Percentiles rank a stretch among this genome's conserved stretches.
Evolutionary conservation across 1,284 basidiomycete genomes (phyloP).

Genomic region (Pseudozyma flocculosa): DNA sequence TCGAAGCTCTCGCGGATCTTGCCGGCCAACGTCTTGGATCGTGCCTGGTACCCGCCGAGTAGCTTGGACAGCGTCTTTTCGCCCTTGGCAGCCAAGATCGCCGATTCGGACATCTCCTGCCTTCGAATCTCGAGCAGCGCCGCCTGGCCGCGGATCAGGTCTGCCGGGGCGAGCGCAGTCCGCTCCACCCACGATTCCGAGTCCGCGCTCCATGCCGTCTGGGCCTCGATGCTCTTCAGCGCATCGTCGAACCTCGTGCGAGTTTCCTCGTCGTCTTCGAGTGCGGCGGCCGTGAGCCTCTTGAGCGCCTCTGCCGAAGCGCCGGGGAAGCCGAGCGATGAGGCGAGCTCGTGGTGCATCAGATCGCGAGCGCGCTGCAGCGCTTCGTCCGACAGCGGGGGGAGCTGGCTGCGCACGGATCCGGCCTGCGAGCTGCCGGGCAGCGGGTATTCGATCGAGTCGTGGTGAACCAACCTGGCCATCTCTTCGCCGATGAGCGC

Average conservation of each 20-base stretch:
- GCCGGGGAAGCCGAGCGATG: slow-evolving; percentile 77
- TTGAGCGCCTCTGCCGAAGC: slow-evolving; percentile 76
- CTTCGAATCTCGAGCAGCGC: slow-evolving; percentile 68
- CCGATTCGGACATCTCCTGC: slow-evolving; percentile 78
- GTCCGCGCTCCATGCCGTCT: slow-evolving; percentile 68
- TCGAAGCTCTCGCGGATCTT: slow-evolving; percentile 25
- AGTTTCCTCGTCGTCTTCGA: slow-evolving; percentile 63
- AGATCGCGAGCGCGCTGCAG: slow-evolving; percentile 72
- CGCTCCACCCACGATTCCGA: slow-evolving; percentile 67
- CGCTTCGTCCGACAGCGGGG: slow-evolving; percentile 74
- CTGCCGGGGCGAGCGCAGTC: slow-evolving; percentile 64
- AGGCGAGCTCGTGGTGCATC: slow-evolving; percentile 79
- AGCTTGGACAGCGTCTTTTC: slow-evolving; percentile 89
- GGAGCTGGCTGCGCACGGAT: slow-evolving; percentile 73
- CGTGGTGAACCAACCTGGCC: slow-evolving; percentile 77
- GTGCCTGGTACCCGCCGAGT: slow-evolving; percentile 84
- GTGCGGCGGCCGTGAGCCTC: slow-evolving; percentile 25
- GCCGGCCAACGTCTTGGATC: slow-evolving; percentile 71
- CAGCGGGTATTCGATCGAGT: slow-evolving; percentile 82
- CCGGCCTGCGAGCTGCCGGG: slow-evolving; percentile 78
- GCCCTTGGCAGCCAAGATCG: slow-evolving; percentile 75
- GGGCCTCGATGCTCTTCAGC: slow-evolving; percentile 57
- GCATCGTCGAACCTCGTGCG: slow-evolving; percentile 67
- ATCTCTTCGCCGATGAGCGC: slow-evolving; percentile 78
- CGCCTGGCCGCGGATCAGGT: slow-evolving; percentile 69